Evolutionary conservation across 345 rosid genomes (phyloP).

Genomic region (Firmiana major): DNA sequence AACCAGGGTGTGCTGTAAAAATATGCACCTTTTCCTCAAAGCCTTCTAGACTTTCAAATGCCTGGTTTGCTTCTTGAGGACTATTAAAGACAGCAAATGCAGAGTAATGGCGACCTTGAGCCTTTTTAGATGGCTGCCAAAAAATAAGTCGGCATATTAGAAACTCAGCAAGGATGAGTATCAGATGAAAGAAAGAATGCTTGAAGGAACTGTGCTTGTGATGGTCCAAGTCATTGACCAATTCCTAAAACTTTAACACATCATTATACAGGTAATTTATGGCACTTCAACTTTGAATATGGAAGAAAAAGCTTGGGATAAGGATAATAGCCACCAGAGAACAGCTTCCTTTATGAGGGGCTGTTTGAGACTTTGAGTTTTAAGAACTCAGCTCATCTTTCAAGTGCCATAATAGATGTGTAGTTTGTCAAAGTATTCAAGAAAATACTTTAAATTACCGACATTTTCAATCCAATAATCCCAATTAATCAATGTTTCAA

Average conservation of each 20-base stretch:
- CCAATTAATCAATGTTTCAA: background rate
- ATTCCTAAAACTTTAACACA: background rate
- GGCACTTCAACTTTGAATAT: background rate
- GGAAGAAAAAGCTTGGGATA: background rate
- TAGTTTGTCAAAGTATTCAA: background rate
- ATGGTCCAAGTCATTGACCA: background rate
- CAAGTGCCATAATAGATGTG: background rate
- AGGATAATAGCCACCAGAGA: background rate
- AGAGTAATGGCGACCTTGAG: slow-evolving; percentile 42
- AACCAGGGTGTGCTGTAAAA: background rate
- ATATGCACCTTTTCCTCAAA: slow-evolving; percentile 42
- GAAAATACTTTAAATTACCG: background rate
- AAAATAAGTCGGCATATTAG: slow-evolving; percentile 18
- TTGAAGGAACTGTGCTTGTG: background rate
- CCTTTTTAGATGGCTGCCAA: slow-evolving; percentile 50
- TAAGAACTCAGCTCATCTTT: background rate
- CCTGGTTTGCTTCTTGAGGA: slow-evolving; percentile 56
- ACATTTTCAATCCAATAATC: background rate
- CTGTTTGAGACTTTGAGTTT: background rate
- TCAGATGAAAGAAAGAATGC: background rate
- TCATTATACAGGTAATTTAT: background rate
- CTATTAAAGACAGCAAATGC: slow-evolving; percentile 47
- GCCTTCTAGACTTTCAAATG: slow-evolving; percentile 55
- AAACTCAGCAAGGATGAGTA: background rate
- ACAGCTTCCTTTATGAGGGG: background rate